Base-by-base conservation (phyloP, 768 basidiomycete genomes). In the Termitomyces sp. region DNA sequence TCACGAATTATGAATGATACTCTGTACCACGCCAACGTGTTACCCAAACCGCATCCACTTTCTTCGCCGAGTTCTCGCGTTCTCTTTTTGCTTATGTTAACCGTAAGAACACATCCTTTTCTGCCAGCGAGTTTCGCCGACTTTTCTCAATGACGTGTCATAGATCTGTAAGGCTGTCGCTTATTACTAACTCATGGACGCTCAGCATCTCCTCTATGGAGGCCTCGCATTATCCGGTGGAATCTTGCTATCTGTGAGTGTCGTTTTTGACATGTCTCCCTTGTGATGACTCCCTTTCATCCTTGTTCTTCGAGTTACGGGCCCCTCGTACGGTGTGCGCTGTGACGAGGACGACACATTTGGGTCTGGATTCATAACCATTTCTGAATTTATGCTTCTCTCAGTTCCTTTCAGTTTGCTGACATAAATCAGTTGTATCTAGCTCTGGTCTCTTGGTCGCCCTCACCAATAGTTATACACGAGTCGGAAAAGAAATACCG, bases 231-330 rank as follows among this genome's bases (percentile, higher is more conserved):
- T 76, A 22, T 60, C 73, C 16, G 65, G 64, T 22, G 71, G 69
- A 30, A 68, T 69, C 56, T 51, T 77, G 26, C 56, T 72, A 47
- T 64, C 72, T 67, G 79, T 80, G 66, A 75, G 79, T 75, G 39
- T 64, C 20, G 46, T 40, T n/a, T 26, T 50, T 9, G 40, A 26
- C n/a, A 51, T 48, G 18, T 27, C 27, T 12, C 26, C 44, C 18
- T 22, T 22, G 66, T 73, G 89, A 90, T 89, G 87, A 75, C 64
- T 76, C 77, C 75, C 56, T 71, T 82, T 90, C 91, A 93, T 93
- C 90, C 90, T 93, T 93, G 90, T 93, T 92, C 90, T 92, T 88
- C 78, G 91, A 92, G 87, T 77, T 68, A 65, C 73, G 85, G 86
- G 90, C 79, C 72, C 62, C 74, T 65, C 65, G 59, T 51, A 64